Evolutionary conservation across 345 rosid genomes (phyloP).

Genomic region (Euclidium syriacum): DNA sequence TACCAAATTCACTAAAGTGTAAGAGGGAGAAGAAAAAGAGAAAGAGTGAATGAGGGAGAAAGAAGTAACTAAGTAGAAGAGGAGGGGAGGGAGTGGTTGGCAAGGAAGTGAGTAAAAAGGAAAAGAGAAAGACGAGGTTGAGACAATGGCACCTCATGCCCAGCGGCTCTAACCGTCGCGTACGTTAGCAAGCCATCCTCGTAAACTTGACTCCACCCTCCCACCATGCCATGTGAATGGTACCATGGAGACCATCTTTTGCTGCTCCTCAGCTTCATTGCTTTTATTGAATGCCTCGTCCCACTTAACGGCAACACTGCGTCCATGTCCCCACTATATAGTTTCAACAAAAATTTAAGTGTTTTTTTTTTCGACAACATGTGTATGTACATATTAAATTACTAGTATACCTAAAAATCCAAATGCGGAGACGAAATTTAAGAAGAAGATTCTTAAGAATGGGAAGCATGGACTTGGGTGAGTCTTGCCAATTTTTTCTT

Average conservation of each 20-base stretch:
- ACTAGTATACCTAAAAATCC: conserved; percentile 66
- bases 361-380: no score
- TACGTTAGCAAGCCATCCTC: conserved; percentile 44
- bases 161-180: conserved; percentile 62
- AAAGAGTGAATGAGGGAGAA: neutral
- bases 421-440: conserved; percentile 61
- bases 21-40: neutral
- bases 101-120: conserved; percentile 39
- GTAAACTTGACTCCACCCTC: conserved; percentile 86
- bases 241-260: conserved; percentile 91
- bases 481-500: conserved; percentile 59
- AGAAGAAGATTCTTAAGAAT: conserved; percentile 55
- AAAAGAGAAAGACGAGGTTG: conserved; percentile 47
- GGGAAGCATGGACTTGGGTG: conserved; percentile 78
- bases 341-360: no score
- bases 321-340: conserved; percentile 89
- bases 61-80: conserved; percentile 13
- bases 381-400: neutral
- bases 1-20: neutral
- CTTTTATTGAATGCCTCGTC: conserved; percentile 80
- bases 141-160: conserved; percentile 65
- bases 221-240: conserved; percentile 52
- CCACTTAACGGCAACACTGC: conserved; percentile 84
- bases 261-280: conserved; percentile 59
- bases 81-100: conserved; percentile 30